Evolutionary conservation across 768 basidiomycete genomes (phyloP), one percentile per base, ranked within the genome.

Genomic region (Tulasnella sp.): DNA sequence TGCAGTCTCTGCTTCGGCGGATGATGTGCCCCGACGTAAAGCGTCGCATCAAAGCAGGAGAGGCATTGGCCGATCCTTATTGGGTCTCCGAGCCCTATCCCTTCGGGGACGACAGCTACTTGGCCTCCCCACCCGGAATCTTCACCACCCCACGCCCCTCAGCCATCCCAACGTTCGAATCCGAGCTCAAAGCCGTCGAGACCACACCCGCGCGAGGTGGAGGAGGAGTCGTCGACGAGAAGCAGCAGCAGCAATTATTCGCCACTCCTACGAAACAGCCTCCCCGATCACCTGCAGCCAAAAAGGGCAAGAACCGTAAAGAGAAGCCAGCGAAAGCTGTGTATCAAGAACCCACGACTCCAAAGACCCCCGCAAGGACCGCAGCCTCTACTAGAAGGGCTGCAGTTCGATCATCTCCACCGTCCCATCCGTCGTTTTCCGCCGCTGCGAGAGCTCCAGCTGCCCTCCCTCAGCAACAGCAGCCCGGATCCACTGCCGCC

Each of bases 11-110:
- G 72, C 83, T 95, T 17, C 87, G 87, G n/a, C 84, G 90, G 71
- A 94, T 95, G 93, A 86, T 93, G 36, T 84, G 88, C 11, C 92
- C 93, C 14, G 93, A 93, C 80, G 92, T 91, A n/a, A 91, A 93
- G 80, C 80, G 93, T 76, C 87, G 93, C 12, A 91, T 89, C 79
- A 93, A 89, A 0, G 89, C 91, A 1, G 82, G 84, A 6, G 88
- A 91, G 72, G 88, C 89, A 0, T 88, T 93, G 82, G 82, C 79
- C 31, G 93, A 94, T 79, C 77, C 85, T 1, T 94, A 91, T 81
- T 95, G 92, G 92, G 74, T 25, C n/a, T 31, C 58, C 12, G n/a
- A 25, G 58, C 31, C 58, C n/a, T 64, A 29, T 25, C 58, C 15
- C 77, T 81, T 78, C 54, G 77, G 77, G 8, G 37, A 54, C 22